Conservation (phyloP, 139 green algal species). For the Yamagishiella unicocca region DNA sequence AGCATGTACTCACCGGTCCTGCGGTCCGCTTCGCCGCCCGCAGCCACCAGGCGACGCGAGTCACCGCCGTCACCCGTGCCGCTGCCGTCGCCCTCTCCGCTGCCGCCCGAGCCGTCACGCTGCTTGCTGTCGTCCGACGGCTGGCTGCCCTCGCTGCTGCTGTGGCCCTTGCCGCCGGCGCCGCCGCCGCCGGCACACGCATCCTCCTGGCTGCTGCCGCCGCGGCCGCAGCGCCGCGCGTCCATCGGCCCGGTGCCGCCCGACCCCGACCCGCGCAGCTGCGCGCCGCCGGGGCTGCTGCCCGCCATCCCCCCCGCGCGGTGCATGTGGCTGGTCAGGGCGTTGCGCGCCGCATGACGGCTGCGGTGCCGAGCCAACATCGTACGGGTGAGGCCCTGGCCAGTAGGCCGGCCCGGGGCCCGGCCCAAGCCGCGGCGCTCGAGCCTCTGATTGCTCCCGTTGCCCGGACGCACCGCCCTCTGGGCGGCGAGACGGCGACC, state of each 20-base stretch:
- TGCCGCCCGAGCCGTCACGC: slow-evolving; percentile 7
- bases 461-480: neutral
- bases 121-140: slow-evolving; percentile 43
- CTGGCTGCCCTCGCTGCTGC: slow-evolving; percentile 43
- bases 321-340: neutral
- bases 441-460: neutral
- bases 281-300: neutral
- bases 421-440: neutral
- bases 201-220: slow-evolving; percentile 25
- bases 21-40: neutral
- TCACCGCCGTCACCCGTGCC: slow-evolving; percentile 41
- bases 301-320: neutral
- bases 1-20: slow-evolving; percentile 26
- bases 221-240: neutral
- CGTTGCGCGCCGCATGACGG: neutral
- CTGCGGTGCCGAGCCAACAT: neutral
- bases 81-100: slow-evolving; percentile 42
- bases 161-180: neutral
- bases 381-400: neutral
- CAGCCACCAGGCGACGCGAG: neutral
- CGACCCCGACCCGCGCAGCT: too few relatives aligned
- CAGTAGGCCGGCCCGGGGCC: neutral
- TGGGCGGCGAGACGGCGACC: neutral
- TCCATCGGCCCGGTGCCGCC: neutral
- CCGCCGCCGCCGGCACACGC: neutral